Conservation (phyloP, 805 yeast genomes). For the Maudiozyma bulderi region DNA sequence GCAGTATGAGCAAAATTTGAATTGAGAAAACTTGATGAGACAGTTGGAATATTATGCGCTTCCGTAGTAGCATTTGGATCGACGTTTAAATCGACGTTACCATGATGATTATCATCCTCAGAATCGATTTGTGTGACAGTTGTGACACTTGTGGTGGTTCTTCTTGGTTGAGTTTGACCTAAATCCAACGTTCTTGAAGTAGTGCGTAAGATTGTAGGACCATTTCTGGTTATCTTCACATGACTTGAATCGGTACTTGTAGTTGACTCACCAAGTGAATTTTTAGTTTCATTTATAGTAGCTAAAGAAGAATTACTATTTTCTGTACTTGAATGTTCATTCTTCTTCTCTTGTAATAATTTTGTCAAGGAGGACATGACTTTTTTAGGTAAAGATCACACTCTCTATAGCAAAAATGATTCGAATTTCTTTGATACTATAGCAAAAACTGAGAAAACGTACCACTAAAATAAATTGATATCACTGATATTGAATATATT, state of each 20-base stretch:
- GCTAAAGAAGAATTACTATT: background rate
- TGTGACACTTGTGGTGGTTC: constrained; percentile 21
- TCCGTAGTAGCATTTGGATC: constrained; percentile 7
- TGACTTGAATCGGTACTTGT: background rate
- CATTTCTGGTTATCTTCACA: background rate
- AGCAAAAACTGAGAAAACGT: no score
- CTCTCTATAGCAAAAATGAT: no score
- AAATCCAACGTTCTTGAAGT: constrained; percentile 12
- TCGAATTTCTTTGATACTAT: no score
- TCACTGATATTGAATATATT: no score
- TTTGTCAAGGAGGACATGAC: constrained; percentile 28
- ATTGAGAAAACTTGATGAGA: constrained; percentile 26
- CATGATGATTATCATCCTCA: constrained; percentile 13
- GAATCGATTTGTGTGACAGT: constrained; percentile 24
- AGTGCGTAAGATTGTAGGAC: constrained; percentile 7
- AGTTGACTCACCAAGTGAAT: background rate
- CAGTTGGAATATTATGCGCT: background rate
- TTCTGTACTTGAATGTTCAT: constrained; percentile 9
- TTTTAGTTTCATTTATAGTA: background rate
- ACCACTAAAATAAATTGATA: no score
- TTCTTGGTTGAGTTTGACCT: constrained; percentile 7
- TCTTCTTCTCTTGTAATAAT: constrained; percentile 26
- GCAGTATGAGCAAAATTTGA: constrained; percentile 32
- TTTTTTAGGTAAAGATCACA: background rate
- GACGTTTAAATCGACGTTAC: constrained; percentile 2